Base-by-base conservation (phyloP, 1,284 basidiomycete species). In the Exobasidium cylindrosporum region DNA sequence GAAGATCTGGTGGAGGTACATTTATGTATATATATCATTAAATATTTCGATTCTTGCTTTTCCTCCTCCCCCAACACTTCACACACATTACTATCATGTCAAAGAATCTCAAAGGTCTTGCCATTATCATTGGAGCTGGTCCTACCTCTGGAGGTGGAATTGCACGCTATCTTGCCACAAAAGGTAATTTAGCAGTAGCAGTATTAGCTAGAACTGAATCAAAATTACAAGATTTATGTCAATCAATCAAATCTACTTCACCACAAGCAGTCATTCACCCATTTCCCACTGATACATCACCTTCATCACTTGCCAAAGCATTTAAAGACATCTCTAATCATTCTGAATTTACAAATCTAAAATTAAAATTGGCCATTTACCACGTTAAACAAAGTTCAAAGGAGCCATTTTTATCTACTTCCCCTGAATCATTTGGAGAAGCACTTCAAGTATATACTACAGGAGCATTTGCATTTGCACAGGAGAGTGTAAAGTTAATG, bases 41-140 rank as follows among this genome's bases (percentile, higher is more conserved):
- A n/a, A n/a, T n/a, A n/a, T n/a, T n/a, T n/a, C n/a, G n/a, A n/a
- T n/a, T n/a, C n/a, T n/a, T n/a, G n/a, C n/a, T n/a, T 50, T 24
- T 7, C 47, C n/a, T 50, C 13, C 24, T 10, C 24, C 7, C 46
- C 13, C 24, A 47, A n/a, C n/a, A n/a, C n/a, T n/a, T n/a, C n/a
- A n/a, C n/a, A n/a, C 46, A 24, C 21, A 4, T 24, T 21, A 24
- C n/a, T 14, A 55, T 4, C 14, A 55, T 55, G 53, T 23, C 53
- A 55, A n/a, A n/a, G n/a, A 40, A 17, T 17, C 26, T 14, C 14
- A 35, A 17, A 35, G 53, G 53, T 21, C 29, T 61, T 21, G 59
- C 58, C 28, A 30, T 61, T 32, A 40, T 61, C 32, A 56, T 61
- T 32, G 59, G 59, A 28, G 59, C 59, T 14, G 59, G 59, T 4